Evolutionary conservation across 2,329 filamentous ascomycete genomes (phyloP).

Genomic region (Calycina marina): DNA sequence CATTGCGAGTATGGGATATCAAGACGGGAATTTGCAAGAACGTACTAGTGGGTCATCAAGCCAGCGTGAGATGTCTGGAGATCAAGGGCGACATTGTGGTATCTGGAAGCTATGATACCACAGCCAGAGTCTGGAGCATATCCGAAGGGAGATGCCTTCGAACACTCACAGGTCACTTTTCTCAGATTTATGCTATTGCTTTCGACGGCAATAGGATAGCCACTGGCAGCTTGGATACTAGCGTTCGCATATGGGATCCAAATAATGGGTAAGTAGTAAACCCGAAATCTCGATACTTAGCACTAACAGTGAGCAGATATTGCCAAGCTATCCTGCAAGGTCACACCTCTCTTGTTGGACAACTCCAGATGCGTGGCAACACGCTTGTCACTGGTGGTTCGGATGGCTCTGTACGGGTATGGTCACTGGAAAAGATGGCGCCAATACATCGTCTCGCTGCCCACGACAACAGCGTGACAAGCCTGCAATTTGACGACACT

Average conservation of each 20-base stretch:
- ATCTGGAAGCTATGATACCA: slow-evolving; percentile 97
- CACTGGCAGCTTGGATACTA: slow-evolving; percentile 91
- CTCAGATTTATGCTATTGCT: slow-evolving; percentile 96
- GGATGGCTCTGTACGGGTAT: slow-evolving; percentile 89
- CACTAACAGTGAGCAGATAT: slow-evolving; percentile 15
- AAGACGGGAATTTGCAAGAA: slow-evolving; percentile 76
- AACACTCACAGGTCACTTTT: slow-evolving; percentile 87
- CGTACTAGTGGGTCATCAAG: slow-evolving; percentile 86
- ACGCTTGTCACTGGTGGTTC: slow-evolving; percentile 93
- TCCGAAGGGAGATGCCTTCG: slow-evolving; percentile 85
- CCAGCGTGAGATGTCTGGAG: slow-evolving; percentile 86
- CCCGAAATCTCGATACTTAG: slow-evolving; percentile 9
- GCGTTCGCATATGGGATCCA: slow-evolving; percentile 93
- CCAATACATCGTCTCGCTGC: slow-evolving; percentile 90
- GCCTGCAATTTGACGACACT: slow-evolving; percentile 90
- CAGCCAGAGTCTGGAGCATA: slow-evolving; percentile 94
- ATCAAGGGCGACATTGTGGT: slow-evolving; percentile 95
- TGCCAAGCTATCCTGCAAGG: slow-evolving; percentile 84
- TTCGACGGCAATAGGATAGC: slow-evolving; percentile 91
- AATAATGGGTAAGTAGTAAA: slow-evolving; percentile 53
- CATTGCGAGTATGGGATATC: slow-evolving; percentile 89
- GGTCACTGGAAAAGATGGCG: slow-evolving; percentile 81
- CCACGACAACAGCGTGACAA: slow-evolving; percentile 97
- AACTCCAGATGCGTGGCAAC: slow-evolving; percentile 88
- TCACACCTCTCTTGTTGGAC: slow-evolving; percentile 91